A percentile compares a stretch with the other conserved stretches of the same genome.
These are phyloP conservation scores for Fusarium verticillioides DNA, from an alignment of 2,329 filamentous ascomycete species.

Conservation along the genomic window DNA sequence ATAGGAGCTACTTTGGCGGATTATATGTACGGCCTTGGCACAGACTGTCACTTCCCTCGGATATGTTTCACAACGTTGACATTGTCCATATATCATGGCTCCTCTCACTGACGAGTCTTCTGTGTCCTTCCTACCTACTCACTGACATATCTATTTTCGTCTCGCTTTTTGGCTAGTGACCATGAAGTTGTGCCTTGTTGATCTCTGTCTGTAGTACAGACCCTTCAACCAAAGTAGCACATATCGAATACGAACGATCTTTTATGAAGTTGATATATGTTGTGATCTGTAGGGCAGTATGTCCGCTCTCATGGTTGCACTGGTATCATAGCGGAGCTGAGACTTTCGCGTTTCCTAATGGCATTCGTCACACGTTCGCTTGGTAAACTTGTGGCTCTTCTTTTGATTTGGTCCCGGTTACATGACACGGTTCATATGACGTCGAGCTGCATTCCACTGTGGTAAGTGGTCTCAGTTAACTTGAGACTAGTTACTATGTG, in stretches of 20 bases:
- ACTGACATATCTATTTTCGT: not conserved
- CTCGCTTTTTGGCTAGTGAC: not conserved
- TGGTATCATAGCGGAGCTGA: not conserved
- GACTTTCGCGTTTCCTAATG: not conserved
- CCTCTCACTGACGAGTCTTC: not conserved
- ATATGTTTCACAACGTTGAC: conserved; percentile 4
- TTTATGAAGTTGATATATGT: not conserved
- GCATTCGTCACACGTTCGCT: not conserved
- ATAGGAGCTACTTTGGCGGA: not conserved
- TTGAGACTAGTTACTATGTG: not conserved
- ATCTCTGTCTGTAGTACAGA: not conserved
- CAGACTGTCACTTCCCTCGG: not conserved
- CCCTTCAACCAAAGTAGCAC: not conserved
- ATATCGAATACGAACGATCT: conserved; percentile 10
- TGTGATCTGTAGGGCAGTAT: conserved; percentile 1
- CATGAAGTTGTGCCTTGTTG: not conserved
- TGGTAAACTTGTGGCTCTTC: not conserved
- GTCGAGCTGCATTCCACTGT: conserved; percentile 4
- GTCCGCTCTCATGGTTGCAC: not conserved
- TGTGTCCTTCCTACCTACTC: not conserved
- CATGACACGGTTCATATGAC: not conserved
- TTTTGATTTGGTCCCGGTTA: not conserved
- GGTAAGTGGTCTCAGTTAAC: not conserved
- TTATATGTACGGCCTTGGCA: not conserved
- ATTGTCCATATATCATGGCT: not conserved